phyloP scores from a whole-genome alignment of 1,284 basidiomycete species.

The Trametes polyzona region DNA sequence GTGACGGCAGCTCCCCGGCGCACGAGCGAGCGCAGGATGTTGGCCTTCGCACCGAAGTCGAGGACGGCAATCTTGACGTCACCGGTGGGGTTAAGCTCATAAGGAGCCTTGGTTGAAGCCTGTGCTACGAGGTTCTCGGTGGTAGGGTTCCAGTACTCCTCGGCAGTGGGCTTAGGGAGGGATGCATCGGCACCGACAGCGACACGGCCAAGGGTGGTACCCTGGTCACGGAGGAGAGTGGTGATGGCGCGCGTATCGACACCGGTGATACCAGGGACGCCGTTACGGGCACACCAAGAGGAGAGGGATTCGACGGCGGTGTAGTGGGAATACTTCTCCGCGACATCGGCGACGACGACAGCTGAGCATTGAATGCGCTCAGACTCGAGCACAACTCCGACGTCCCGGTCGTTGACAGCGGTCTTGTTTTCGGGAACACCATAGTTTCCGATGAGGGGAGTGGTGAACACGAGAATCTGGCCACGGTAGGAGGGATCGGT shows the following conservation, averaged over 20 bases:
- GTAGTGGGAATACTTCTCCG: conserved; percentile 95
- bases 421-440: conserved; percentile 89
- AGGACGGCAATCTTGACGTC: conserved; percentile 93
- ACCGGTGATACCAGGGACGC: conserved; percentile 93
- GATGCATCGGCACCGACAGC: conserved; percentile 81
- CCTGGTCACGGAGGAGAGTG: conserved; percentile 91
- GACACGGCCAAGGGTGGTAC: conserved; percentile 93
- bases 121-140: conserved; percentile 92
- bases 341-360: conserved; percentile 93
- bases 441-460: conserved; percentile 98
- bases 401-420: conserved; percentile 78
- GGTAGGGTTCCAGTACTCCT: conserved; percentile 93
- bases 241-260: conserved; percentile 99
- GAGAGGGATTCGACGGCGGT: conserved; percentile 91
- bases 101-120: conserved; percentile 86
- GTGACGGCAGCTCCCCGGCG: conserved; percentile 91
- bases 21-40: conserved; percentile 93
- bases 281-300: conserved; percentile 91
- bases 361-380: conserved; percentile 89
- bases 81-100: conserved; percentile 86
- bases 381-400: conserved; percentile 92
- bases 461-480: conserved; percentile 98
- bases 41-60: conserved; percentile 98
- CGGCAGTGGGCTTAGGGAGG: conserved; percentile 57
- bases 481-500: conserved; percentile 99